phyloP scores from a whole-genome alignment of 2,329 filamentous ascomycete species.

The Sporothrix mexicana region DNA sequence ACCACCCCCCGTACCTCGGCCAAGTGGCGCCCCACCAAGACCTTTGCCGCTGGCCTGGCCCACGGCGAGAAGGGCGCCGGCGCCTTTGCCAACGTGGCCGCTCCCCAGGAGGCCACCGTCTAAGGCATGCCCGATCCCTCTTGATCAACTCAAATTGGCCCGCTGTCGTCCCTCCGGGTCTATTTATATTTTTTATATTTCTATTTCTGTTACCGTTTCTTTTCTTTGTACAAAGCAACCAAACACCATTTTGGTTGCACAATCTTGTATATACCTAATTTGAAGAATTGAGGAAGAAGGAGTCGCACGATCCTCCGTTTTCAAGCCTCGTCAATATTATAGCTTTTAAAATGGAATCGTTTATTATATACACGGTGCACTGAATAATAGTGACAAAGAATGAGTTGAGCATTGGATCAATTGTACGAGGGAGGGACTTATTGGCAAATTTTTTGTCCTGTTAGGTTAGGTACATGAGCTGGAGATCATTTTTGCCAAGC shows the following conservation, averaged over 20 bases:
- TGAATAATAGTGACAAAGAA: too few species aligned
- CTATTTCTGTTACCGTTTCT: background rate
- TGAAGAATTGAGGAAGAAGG: slow-evolving; percentile 8
- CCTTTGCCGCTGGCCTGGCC: slow-evolving; percentile 60
- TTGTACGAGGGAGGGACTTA: too few species aligned
- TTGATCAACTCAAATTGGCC: too few species aligned
- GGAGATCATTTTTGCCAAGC: too few species aligned
- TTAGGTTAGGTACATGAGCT: too few species aligned
- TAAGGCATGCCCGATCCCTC: background rate
- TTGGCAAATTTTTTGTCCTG: too few species aligned
- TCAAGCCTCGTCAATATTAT: background rate
- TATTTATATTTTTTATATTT: background rate
- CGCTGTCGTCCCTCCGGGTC: background rate
- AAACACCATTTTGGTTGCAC: background rate
- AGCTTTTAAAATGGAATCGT: background rate
- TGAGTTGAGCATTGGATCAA: too few species aligned
- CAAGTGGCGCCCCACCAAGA: slow-evolving; percentile 75
- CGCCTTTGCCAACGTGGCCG: background rate
- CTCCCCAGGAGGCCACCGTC: background rate
- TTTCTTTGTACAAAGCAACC: background rate
- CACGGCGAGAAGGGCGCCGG: slow-evolving; percentile 11
- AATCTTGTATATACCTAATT: slow-evolving; percentile 9
- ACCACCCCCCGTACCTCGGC: slow-evolving; percentile 75
- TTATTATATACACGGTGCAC: background rate
- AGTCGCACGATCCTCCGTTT: background rate